These are phyloP conservation scores for Obba rivulosa DNA, from an alignment of 768 basidiomycete species.

Conservation along the genomic window DNA sequence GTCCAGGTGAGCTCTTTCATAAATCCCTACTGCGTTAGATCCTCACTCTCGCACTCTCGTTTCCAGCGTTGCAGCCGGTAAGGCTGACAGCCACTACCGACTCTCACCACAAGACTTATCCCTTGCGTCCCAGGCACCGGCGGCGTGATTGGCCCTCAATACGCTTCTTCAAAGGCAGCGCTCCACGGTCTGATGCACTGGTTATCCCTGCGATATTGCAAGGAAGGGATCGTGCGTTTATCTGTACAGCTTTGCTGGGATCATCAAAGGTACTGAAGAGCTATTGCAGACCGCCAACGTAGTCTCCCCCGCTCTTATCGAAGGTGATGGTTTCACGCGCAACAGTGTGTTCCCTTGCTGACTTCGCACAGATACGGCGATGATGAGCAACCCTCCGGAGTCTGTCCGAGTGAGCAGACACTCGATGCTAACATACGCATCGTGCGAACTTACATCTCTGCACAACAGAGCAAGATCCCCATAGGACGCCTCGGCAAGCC, in stretches of 20 bases:
- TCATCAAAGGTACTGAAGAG: too few relatives aligned
- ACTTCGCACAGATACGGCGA: constrained; percentile 34
- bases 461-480: constrained; percentile 39
- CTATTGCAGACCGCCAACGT: constrained; percentile 41
- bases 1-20: constrained; percentile 35
- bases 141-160: constrained; percentile 52
- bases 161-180: constrained; percentile 52
- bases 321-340: constrained; percentile 24
- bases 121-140: constrained; percentile 31
- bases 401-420: constrained; percentile 27
- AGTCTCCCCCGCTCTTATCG: constrained; percentile 47
- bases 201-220: constrained; percentile 45
- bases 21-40: too few relatives aligned
- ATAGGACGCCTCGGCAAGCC: constrained; percentile 47
- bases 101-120: not conserved
- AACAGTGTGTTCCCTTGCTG: not conserved
- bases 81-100: not conserved
- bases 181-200: constrained; percentile 51
- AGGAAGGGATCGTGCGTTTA: constrained; percentile 41
- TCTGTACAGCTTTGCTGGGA: too few relatives aligned
- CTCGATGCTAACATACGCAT: not conserved
- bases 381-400: constrained; percentile 38
- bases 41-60: not conserved
- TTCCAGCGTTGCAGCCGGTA: constrained; percentile 42
- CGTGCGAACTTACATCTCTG: not conserved